phyloP scores from a whole-genome alignment of 257 asterid genomes.

The Solanum commersonii region DNA sequence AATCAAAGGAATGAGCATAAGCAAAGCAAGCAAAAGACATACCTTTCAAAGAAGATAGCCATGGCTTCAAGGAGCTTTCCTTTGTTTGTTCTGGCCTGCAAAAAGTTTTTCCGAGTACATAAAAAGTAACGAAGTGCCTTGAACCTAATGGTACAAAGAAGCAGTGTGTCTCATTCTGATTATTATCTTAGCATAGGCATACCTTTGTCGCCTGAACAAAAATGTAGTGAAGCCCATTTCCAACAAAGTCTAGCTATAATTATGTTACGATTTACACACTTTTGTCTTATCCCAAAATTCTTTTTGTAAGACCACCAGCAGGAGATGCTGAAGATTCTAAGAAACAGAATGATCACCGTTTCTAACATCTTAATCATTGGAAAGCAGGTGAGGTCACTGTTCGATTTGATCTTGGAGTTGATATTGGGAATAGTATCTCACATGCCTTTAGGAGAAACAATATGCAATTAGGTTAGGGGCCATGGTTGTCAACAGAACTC shows the following conservation, averaged over 20 bases:
- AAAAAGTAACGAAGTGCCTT: not conserved
- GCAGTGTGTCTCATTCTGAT: not conserved
- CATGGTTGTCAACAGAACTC: not conserved
- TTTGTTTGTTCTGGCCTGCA: constrained; percentile 77
- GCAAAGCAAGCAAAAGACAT: not conserved
- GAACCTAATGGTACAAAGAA: not conserved
- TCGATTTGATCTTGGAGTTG: not conserved
- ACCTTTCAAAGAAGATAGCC: constrained; percentile 92
- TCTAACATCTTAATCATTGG: not conserved
- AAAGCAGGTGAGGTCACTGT: not conserved
- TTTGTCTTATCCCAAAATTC: not conserved
- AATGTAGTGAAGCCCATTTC: not conserved
- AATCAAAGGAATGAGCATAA: not conserved
- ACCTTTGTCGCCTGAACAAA: not conserved
- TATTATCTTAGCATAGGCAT: not conserved
- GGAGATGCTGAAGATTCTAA: not conserved
- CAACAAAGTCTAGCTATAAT: not conserved
- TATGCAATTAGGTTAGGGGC: not conserved
- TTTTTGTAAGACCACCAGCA: not conserved
- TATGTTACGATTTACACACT: not conserved
- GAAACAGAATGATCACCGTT: not conserved
- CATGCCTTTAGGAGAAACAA: not conserved
- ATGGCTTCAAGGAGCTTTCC: constrained; percentile 85
- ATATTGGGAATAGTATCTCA: not conserved
- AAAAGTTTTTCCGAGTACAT: not conserved